Evolutionary conservation across 2,329 filamentous ascomycete genomes (phyloP).

Genomic region (Verticillium dahliae): DNA sequence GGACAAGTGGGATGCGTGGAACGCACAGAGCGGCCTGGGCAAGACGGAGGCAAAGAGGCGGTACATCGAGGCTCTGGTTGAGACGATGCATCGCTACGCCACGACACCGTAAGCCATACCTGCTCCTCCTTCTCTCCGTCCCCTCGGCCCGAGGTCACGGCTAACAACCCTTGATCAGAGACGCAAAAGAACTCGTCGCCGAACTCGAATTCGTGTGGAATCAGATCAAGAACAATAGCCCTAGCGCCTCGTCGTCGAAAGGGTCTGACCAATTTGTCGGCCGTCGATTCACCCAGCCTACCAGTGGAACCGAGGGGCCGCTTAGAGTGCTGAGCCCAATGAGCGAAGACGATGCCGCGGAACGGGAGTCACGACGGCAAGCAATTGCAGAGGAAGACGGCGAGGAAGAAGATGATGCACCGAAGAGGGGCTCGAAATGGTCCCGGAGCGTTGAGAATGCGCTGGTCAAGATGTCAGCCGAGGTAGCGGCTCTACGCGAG

Average conservation of each 20-base stretch:
- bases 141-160: neutral
- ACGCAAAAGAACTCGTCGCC: conserved; percentile 78
- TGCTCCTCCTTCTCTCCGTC: too few species aligned
- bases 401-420: conserved; percentile 35
- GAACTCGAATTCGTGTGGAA: conserved; percentile 99
- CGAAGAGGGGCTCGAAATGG: conserved; percentile 55
- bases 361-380: conserved; percentile 41
- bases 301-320: conserved; percentile 44
- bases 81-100: conserved; percentile 95
- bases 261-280: conserved; percentile 44
- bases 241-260: conserved; percentile 55
- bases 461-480: conserved; percentile 82
- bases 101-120: conserved; percentile 60
- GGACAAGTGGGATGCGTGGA: conserved; percentile 92
- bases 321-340: conserved; percentile 77
- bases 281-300: conserved; percentile 38
- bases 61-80: conserved; percentile 90
- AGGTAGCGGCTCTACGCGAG: conserved; percentile 86
- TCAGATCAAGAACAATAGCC: conserved; percentile 84
- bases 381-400: conserved; percentile 34
- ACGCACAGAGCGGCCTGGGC: conserved; percentile 73
- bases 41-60: conserved; percentile 89
- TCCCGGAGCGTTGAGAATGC: conserved; percentile 77
- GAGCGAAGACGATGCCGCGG: conserved; percentile 71
- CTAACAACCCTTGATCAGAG: conserved; percentile 32